Percentiles rank a stretch among this genome's conserved stretches.
Evolutionary conservation across 805 yeast species (phyloP).

Genomic region (Blastobotrys mokoenaii): DNA sequence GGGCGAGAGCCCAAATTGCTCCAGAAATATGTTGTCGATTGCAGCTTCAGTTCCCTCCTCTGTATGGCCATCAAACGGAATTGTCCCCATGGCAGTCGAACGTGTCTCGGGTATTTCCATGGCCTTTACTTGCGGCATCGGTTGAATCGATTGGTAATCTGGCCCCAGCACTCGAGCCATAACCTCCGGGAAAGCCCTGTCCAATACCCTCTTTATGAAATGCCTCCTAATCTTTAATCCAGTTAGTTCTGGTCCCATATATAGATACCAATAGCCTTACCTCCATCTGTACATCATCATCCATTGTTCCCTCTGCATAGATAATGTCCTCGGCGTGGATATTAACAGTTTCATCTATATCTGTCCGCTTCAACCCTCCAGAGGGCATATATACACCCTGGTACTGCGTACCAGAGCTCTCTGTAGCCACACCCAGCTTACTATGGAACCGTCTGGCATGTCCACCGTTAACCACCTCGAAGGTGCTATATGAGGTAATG

Average conservation of each 20-base stretch:
- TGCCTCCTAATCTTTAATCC: neutral
- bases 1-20: neutral
- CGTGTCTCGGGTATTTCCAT: neutral
- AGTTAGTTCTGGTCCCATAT: too few relatives aligned
- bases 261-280: too few relatives aligned
- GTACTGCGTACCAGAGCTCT: neutral
- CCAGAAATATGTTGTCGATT: neutral
- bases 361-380: too few relatives aligned
- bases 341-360: neutral
- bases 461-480: too few relatives aligned
- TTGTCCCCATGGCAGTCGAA: too few relatives aligned
- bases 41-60: neutral
- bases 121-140: neutral
- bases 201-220: neutral
- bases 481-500: too few relatives aligned
- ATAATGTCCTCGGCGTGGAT: neutral
- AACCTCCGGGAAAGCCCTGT: neutral
- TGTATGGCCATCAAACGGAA: neutral
- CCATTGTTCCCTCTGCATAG: neutral
- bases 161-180: neutral
- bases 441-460: neutral
- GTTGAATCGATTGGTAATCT: neutral
- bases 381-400: neutral
- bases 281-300: neutral
- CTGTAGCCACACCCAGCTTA: neutral